Base-by-base conservation (phyloP, 768 basidiomycete genomes). In the Phanerochaete sordida region DNA sequence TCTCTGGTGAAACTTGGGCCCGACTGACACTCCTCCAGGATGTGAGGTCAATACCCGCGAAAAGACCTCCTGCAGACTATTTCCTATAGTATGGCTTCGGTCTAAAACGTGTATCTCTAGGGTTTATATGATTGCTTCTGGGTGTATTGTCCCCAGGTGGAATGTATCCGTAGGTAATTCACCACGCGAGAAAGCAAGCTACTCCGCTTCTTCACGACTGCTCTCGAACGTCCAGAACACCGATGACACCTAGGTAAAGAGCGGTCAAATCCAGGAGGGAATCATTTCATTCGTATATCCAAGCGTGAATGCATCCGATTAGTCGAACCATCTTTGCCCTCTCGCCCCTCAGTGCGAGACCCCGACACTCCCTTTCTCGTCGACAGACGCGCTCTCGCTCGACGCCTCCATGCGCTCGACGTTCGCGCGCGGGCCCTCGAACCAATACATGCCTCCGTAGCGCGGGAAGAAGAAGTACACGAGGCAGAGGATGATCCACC, bases 11-110 rank as follows among this genome's bases (percentile, higher is more conserved):
- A n/a, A 26, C 21, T 3, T 21, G 13, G 33, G 4, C 24, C 15
- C 13, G 15, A 7, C 23, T 54, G 59, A 27, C 28, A 19, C 4
- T 9, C 19, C 8, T 16, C 19, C 55, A 94, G 90, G 93, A 93
- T 63, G 85, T 91, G 33, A 82, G 84, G 60, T 90, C 90, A 28
- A 85, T 91, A 70, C 91, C 90, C 27, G 84, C 88, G 30, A 92
- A 91, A 76, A 82, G 91, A 3, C 91, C 92, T 23, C 90, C 91
- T 21, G 88, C 92, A 44, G 91, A 93, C 72, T 94, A 94, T 68
- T 94, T 94, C 74, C 75, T 94, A 24, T 53, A 45, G 53, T 2
- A 50, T 44, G 19, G 1, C 19, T 24, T 21, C 16, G 26, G 27
- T 28, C 26, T 30, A 30, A 4, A 30, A 31, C 21, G 33, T 53